A percentile compares a stretch with the other conserved stretches of the same genome.
Conservation (phyloP, 306 rosid species). For the Prunus mume region DNA sequence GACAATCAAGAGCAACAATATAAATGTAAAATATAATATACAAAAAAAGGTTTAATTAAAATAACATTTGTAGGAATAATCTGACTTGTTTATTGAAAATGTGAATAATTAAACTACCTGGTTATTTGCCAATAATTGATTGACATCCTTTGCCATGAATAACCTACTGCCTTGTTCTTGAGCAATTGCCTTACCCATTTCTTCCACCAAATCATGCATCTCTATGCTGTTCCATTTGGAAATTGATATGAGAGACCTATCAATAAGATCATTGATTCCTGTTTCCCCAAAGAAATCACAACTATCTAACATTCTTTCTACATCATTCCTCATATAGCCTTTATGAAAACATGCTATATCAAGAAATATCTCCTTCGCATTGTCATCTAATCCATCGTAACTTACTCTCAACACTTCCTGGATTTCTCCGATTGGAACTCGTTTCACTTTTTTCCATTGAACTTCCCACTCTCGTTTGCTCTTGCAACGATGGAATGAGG, state of each 20-base stretch:
- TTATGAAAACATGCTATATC: background rate
- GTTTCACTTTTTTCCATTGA: background rate
- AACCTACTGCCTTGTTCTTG: background rate
- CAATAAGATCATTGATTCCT: background rate
- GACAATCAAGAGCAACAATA: no score
- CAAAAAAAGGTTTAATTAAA: no score
- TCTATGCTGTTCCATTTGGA: no score
- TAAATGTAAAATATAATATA: no score
- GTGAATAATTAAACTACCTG: no score
- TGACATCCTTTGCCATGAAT: background rate
- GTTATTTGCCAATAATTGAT: slow-evolving; percentile 10
- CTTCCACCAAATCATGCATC: no score
- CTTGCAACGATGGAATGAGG: background rate
- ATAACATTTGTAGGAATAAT: no score
- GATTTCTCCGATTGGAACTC: background rate
- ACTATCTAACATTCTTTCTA: background rate
- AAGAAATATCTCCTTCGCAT: background rate
- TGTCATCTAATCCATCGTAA: background rate
- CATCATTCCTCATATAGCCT: rapidly evolving
- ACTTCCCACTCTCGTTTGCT: background rate
- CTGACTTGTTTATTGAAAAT: no score
- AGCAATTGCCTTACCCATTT: no score
- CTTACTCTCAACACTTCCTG: background rate
- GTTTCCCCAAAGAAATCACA: rapidly evolving
- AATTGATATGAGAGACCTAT: no score